Evolutionary conservation across 2,329 filamentous ascomycete species (phyloP), one percentile per base, ranked within the genome.

Genomic region (Fusarium nanum): DNA sequence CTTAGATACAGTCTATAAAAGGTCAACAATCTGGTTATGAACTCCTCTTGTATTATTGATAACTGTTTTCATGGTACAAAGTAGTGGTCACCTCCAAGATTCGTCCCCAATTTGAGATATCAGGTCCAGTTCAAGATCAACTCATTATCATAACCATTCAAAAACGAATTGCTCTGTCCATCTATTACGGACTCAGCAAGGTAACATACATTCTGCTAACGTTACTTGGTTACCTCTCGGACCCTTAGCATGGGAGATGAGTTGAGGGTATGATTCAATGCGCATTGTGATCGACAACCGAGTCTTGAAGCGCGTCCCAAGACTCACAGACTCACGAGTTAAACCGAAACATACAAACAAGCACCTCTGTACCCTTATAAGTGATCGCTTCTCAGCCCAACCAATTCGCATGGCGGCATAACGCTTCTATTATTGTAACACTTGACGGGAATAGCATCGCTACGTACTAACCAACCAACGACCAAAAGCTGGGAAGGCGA

Each of bases 251-350:
- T 18, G 28, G 16, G 34, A 50, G 46, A 46, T 20, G 27, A 45
- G 52, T 18, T 12, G 41, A 45, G 47, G 40, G 40, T 37, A 65
- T 23, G 28, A 52, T 50, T 50, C 48, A 60, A 40, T 68, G 42
- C 55, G 37, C 54, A 70, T 70, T 70, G 42, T 47, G 63, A 70
- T 70, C 63, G 68, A 47, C 67, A 47, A 47, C 48, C 54, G 9
- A 46, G 34, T 52, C 47, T 45, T 32, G 23, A 42, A 60, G 46
- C 30, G 32, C 27, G 46, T 47, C 40, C 18, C 6, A 37, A 37
- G 34, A 37, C 34, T 50, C 59, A 32, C 30, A 62, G 61, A 50
- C 16, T 44, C 37, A 23, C 34, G 27, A 20, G 23, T 49, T 23
- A 28, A 47, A 42, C 16, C 34, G 27, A 59, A 65, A 67, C 42